phyloP scores from a whole-genome alignment of 805 yeast species.

The Pichia heedii region DNA sequence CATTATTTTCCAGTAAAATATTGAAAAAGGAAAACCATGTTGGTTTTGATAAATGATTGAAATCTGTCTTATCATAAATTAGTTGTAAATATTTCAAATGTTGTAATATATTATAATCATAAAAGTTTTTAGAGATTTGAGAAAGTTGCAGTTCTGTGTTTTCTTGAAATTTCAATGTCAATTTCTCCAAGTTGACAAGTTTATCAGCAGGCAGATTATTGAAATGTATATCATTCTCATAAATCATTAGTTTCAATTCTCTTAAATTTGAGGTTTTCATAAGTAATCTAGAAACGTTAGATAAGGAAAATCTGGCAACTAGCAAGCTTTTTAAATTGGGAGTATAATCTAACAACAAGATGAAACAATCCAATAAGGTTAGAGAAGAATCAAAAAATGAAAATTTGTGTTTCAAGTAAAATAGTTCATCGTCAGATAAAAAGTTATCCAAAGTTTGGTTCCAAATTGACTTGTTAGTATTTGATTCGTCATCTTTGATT shows the following conservation, averaged over 20 bases:
- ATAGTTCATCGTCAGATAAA: slow-evolving; percentile 9
- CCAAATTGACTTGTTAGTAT: slow-evolving; percentile 8
- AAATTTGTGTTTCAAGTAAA: slow-evolving; percentile 2
- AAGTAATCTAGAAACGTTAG: neutral
- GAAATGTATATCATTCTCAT: slow-evolving; percentile 6
- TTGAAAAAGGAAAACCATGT: slow-evolving; percentile 24
- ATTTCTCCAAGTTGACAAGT: slow-evolving; percentile 7
- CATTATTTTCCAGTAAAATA: neutral
- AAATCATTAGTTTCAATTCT: slow-evolving; percentile 11
- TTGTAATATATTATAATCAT: slow-evolving; percentile 1
- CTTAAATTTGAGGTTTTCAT: slow-evolving; percentile 1
- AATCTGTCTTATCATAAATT: slow-evolving; percentile 16
- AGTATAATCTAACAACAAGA: slow-evolving; percentile 9
- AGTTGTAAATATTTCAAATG: slow-evolving; percentile 13
- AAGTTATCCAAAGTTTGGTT: slow-evolving; percentile 7
- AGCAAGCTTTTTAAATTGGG: slow-evolving; percentile 12
- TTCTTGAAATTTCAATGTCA: slow-evolving; percentile 17
- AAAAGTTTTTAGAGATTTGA: slow-evolving; percentile 7
- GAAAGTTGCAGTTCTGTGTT: slow-evolving; percentile 14
- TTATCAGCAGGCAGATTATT: slow-evolving; percentile 1
- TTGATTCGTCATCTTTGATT: slow-evolving; percentile 4
- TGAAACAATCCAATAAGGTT: slow-evolving; percentile 15
- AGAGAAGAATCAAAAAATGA: slow-evolving; percentile 4
- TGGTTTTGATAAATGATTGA: slow-evolving; percentile 17
- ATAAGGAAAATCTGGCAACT: slow-evolving; percentile 8